Evolutionary conservation across 2,329 filamentous ascomycete genomes (phyloP).

Genomic region (Diaporthe citri): DNA sequence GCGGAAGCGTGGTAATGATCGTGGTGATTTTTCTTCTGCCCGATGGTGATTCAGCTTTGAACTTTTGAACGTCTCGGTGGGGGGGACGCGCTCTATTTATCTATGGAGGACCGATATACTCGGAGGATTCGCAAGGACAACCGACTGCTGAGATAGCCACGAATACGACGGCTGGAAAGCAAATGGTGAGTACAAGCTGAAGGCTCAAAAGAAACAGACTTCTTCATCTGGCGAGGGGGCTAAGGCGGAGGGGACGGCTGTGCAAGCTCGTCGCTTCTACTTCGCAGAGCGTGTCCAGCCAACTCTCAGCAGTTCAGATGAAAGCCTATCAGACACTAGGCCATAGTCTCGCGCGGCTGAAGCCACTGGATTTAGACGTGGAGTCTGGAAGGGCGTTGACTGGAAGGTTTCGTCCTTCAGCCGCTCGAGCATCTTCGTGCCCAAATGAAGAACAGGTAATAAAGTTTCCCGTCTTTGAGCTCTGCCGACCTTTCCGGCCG

Average conservation of each 20-base stretch:
- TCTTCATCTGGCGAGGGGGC: not conserved
- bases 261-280: not conserved
- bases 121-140: not conserved
- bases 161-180: not conserved
- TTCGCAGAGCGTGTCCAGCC: not conserved
- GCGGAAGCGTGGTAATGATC: not conserved
- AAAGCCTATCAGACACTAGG: not conserved
- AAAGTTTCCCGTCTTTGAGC: not conserved
- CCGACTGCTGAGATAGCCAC: not conserved
- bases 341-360: not conserved
- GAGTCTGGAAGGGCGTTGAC: not conserved
- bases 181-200: not conserved
- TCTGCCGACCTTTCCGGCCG: constrained; percentile 5
- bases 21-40: not conserved
- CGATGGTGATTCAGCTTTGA: too few relatives aligned
- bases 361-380: not conserved
- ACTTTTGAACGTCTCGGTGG: too few relatives aligned
- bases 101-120: not conserved
- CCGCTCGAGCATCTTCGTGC: not conserved
- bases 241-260: not conserved
- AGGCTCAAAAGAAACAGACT: not conserved
- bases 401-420: not conserved
- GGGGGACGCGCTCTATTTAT: constrained; percentile 10
- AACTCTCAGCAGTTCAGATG: constrained; percentile 3
- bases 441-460: not conserved